Conservation (phyloP, 2,329 filamentous ascomycete species). For the Tolypocladium inflatum region DNA sequence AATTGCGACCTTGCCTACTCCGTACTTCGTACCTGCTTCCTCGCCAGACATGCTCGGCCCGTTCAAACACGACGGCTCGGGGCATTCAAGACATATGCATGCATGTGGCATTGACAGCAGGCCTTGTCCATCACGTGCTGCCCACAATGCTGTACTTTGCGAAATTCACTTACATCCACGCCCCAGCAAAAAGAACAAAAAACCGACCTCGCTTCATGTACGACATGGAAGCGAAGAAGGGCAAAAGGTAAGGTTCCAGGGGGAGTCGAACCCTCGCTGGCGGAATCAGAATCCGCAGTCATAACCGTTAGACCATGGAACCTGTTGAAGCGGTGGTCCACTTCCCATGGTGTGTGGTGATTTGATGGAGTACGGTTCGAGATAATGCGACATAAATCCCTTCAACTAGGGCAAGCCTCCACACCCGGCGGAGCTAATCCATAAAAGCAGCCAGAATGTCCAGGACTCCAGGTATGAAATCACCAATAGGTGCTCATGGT, state of each 20-base stretch:
- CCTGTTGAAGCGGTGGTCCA: slow-evolving; percentile 14
- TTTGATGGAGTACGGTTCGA: neutral
- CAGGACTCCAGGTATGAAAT: neutral
- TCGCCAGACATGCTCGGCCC: too few species aligned
- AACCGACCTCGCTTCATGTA: neutral
- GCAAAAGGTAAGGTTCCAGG: slow-evolving; percentile 18
- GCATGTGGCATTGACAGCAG: neutral
- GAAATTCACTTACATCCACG: neutral
- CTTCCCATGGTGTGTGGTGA: slow-evolving; percentile 12
- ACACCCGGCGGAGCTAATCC: neutral
- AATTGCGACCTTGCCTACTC: neutral
- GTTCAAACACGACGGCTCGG: neutral
- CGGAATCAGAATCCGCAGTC: slow-evolving; percentile 27
- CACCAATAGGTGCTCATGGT: neutral
- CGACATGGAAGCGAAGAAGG: too few species aligned
- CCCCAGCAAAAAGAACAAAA: neutral
- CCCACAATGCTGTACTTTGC: neutral
- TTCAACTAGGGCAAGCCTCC: neutral
- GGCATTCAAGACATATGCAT: neutral
- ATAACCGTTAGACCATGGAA: slow-evolving; percentile 28
- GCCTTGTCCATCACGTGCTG: neutral
- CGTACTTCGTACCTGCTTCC: too few species aligned
- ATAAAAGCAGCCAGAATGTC: neutral
- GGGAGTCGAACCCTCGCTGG: slow-evolving; percentile 28
- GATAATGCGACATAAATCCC: neutral